Evolutionary conservation across 2,329 filamentous ascomycete species (phyloP).

Genomic region (Emmonsia crescens): DNA sequence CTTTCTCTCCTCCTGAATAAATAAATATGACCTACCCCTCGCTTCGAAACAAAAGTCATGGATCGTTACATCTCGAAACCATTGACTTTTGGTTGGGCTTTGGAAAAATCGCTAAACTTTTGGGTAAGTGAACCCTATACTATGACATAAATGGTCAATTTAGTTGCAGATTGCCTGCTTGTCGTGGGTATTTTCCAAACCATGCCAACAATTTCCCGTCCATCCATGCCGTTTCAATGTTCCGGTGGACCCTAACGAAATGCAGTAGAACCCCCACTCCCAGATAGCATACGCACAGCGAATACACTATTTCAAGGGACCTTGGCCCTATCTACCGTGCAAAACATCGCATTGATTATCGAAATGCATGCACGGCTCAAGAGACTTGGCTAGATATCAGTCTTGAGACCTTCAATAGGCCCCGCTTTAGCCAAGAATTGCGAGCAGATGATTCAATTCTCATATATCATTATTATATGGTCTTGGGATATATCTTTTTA

Average conservation of each 20-base stretch:
- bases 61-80: background rate
- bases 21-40: no score
- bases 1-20: background rate
- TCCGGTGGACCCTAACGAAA: background rate
- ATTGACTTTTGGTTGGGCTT: background rate
- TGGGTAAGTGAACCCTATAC: background rate
- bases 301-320: background rate
- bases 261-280: background rate
- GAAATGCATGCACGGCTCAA: background rate
- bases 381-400: background rate
- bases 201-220: background rate
- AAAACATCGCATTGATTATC: no score
- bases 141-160: background rate
- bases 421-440: slow-evolving; percentile 1
- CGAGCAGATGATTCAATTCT: background rate
- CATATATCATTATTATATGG: background rate
- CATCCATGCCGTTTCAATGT: background rate
- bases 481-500: background rate
- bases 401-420: background rate
- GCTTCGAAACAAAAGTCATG: background rate
- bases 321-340: background rate
- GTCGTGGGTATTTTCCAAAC: background rate
- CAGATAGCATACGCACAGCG: background rate
- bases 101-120: background rate
- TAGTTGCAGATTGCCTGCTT: background rate